A percentile compares a stretch with the other conserved stretches of the same genome.
Evolutionary conservation across 2,329 filamentous ascomycete genomes (phyloP).

Genomic region (Arthrobotrys musiformis): DNA sequence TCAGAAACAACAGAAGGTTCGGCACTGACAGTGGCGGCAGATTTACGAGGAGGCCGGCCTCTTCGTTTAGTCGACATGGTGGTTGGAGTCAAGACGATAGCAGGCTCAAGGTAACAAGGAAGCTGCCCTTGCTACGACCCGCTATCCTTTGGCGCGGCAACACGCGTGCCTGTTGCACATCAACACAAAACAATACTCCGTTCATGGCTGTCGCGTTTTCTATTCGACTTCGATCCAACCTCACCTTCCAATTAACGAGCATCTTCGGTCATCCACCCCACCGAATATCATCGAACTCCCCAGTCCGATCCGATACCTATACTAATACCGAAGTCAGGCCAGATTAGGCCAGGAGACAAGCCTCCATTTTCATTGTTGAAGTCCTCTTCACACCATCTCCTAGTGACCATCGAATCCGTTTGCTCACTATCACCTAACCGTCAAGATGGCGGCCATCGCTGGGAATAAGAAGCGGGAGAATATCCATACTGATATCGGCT

Average conservation of each 20-base stretch:
- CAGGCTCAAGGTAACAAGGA: not conserved
- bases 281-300: not conserved
- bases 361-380: not conserved
- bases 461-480: constrained; percentile 41
- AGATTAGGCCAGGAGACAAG: not conserved
- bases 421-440: not conserved
- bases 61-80: constrained; percentile 16
- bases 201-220: constrained; percentile 1
- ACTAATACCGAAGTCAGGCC: not conserved
- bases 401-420: not conserved
- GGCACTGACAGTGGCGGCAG: not conserved
- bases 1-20: not conserved
- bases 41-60: constrained; percentile 30
- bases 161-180: constrained; percentile 12
- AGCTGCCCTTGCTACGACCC: not conserved
- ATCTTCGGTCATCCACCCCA: not conserved
- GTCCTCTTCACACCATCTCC: not conserved
- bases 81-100: not conserved
- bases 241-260: constrained; percentile 3
- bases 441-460: constrained; percentile 26
- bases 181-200: constrained; percentile 11
- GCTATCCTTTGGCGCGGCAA: constrained; percentile 11
- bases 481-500: constrained; percentile 48
- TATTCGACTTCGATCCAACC: not conserved
- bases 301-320: not conserved